Base-by-base conservation (phyloP, 108 stramenopile species). In the Aurantiochytrium sp. region DNA sequence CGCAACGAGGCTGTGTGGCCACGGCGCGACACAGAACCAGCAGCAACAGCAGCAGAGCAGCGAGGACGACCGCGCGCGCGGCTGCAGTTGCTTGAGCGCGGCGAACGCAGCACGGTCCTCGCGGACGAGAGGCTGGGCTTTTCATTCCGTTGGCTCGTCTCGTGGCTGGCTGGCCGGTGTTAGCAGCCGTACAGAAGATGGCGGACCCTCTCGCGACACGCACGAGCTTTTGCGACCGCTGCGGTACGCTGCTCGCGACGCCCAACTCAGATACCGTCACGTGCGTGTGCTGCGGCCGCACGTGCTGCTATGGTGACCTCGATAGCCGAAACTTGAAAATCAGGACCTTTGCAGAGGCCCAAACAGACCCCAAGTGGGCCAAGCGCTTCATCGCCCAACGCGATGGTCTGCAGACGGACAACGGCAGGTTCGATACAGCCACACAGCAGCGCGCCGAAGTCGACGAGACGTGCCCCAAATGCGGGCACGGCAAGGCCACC, bases 401-500 rank as follows among this genome's bases (percentile, higher is more conserved):
- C 42, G 64, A 69, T 18, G 64, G 64, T 18, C 25, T 69, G 10
- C 6, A 69, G 25, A 42, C 25, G 1, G 64, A 69, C 64, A 23
- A 69, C 42, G 64, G 18, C 18, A 69, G 25, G 42, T 69, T 69
- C 42, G 64, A 42, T 10, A 42, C 45, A 12, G 49, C 49, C 76
- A 25, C 12, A 18, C 45, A 87, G 35, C 89, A 76, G 59, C 93
- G 96, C 72, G 96, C 96, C 53, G 96, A 96, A 53, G 97, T 99
- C 44, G 97, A 99, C 88, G 98, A 99, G 91, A 96, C 97, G 18
- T 99, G 99, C 90, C 91, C 97, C 25, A 97, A 97, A 90, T 99
- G 99, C 90, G 95, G 93, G 44, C 93, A 96, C 58, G 94, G 95
- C 28, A 95, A 97, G 90, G 96, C 98, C 44, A 95, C 96, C 72